Conservation (phyloP, 345 rosid genomes). For the Eucalyptus tenuipes region DNA sequence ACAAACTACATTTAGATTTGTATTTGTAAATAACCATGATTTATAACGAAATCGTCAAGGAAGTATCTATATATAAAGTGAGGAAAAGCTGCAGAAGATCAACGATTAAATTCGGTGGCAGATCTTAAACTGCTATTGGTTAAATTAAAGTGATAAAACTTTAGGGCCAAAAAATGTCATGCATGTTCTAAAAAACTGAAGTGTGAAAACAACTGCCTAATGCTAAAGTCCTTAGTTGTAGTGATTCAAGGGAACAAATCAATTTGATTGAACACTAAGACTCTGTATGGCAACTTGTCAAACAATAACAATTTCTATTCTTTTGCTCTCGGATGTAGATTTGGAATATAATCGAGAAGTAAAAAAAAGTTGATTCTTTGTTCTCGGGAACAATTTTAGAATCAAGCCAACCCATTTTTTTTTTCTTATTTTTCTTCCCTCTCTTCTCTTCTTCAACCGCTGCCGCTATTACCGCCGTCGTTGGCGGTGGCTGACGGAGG, state of each 20-base stretch:
- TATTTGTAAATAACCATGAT: background rate
- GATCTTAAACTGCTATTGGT: background rate
- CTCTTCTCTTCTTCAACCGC: too few relatives aligned
- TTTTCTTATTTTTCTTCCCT: too few relatives aligned
- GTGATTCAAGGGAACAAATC: background rate
- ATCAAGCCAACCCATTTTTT: too few relatives aligned
- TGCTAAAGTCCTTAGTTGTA: background rate
- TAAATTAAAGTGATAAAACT: background rate
- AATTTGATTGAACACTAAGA: background rate
- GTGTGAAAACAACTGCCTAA: background rate
- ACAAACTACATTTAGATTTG: background rate
- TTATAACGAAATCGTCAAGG: background rate
- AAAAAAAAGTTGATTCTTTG: too few relatives aligned
- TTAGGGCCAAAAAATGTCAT: background rate
- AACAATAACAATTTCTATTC: rapidly evolving
- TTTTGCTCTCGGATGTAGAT: too few relatives aligned
- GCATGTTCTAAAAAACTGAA: background rate
- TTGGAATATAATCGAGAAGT: too few relatives aligned
- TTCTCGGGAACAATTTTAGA: rapidly evolving
- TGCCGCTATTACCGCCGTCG: too few relatives aligned
- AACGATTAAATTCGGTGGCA: background rate
- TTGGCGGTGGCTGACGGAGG: too few relatives aligned
- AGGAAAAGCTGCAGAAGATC: background rate
- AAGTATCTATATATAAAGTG: background rate
- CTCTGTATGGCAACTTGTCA: too few relatives aligned